These are phyloP conservation scores for Detonula confervacea DNA, from an alignment of 352 stramenopile species.

Conservation along the genomic window DNA sequence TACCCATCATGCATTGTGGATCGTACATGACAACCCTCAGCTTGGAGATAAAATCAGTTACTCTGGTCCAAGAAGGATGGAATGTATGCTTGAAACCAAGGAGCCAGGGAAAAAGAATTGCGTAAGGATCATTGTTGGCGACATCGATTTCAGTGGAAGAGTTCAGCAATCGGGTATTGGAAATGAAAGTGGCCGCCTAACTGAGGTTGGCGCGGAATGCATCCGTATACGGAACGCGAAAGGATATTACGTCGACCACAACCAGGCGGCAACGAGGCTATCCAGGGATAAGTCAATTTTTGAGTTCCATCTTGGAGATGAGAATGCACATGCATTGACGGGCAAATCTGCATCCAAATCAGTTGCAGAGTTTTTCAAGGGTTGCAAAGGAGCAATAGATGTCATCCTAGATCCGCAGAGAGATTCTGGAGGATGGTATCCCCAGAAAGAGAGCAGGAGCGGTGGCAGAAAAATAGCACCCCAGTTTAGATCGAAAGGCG, in stretches of 20 bases:
- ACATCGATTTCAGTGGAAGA: slow-evolving; percentile 65
- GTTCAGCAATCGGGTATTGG: slow-evolving; percentile 40
- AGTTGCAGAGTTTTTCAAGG: slow-evolving; percentile 62
- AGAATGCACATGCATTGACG: slow-evolving; percentile 51
- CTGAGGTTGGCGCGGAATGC: slow-evolving; percentile 51
- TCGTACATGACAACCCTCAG: slow-evolving; percentile 72
- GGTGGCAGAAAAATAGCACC: slow-evolving; percentile 64
- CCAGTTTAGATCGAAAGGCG: slow-evolving; percentile 72
- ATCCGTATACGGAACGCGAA: slow-evolving; percentile 53
- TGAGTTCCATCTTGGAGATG: slow-evolving; percentile 61
- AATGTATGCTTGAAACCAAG: slow-evolving; percentile 73
- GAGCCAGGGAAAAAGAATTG: slow-evolving; percentile 54
- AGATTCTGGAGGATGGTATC: slow-evolving; percentile 60
- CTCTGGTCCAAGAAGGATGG: slow-evolving; percentile 50
- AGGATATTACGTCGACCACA: slow-evolving; percentile 60
- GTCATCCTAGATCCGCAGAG: slow-evolving; percentile 71
- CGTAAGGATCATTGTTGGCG: slow-evolving; percentile 60
- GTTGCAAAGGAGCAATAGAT: slow-evolving; percentile 62
- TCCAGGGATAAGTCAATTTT: slow-evolving; percentile 58
- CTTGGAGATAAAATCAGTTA: slow-evolving; percentile 56
- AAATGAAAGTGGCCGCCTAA: slow-evolving; percentile 27
- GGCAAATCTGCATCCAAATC: slow-evolving; percentile 47
- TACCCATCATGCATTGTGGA: slow-evolving; percentile 59
- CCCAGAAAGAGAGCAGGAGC: slow-evolving; percentile 53
- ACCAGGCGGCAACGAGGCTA: slow-evolving; percentile 46